These are phyloP conservation scores for Fusarium aywerte DNA, from an alignment of 2,329 filamentous ascomycete species.

Conservation along the genomic window DNA sequence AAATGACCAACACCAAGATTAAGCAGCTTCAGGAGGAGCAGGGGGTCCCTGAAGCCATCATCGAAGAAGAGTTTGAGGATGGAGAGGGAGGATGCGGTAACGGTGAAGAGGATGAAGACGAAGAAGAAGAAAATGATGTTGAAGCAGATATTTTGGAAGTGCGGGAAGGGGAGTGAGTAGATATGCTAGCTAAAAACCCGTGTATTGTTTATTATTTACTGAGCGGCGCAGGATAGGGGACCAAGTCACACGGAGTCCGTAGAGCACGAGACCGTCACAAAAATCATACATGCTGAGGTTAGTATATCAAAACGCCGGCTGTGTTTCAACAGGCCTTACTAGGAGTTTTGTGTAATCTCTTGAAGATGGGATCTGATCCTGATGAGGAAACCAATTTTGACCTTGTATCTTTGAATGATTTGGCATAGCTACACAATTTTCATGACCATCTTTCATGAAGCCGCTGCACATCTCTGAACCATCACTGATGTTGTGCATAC, in stretches of 20 bases:
- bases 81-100: slow-evolving; percentile 48
- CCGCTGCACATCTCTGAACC: too few relatives aligned
- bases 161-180: slow-evolving; percentile 50
- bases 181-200: slow-evolving; percentile 10
- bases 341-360: neutral
- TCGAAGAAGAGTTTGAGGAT: slow-evolving; percentile 48
- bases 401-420: neutral
- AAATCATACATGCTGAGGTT: neutral
- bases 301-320: neutral
- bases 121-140: slow-evolving; percentile 45
- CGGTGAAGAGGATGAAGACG: slow-evolving; percentile 47
- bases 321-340: neutral
- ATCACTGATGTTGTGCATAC: too few relatives aligned
- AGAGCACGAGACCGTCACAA: neutral
- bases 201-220: slow-evolving; percentile 4
- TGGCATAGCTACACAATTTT: neutral
- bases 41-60: slow-evolving; percentile 36
- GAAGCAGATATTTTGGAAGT: slow-evolving; percentile 53
- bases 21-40: slow-evolving; percentile 59
- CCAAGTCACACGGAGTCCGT: neutral
- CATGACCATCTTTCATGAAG: too few relatives aligned
- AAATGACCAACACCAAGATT: slow-evolving; percentile 82
- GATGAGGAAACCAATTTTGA: too few relatives aligned
- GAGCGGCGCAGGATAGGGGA: slow-evolving; percentile 16
- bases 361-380: neutral